Base-by-base conservation (phyloP, 805 yeast genomes). In the Vanderwaltozyma polyspora region DNA sequence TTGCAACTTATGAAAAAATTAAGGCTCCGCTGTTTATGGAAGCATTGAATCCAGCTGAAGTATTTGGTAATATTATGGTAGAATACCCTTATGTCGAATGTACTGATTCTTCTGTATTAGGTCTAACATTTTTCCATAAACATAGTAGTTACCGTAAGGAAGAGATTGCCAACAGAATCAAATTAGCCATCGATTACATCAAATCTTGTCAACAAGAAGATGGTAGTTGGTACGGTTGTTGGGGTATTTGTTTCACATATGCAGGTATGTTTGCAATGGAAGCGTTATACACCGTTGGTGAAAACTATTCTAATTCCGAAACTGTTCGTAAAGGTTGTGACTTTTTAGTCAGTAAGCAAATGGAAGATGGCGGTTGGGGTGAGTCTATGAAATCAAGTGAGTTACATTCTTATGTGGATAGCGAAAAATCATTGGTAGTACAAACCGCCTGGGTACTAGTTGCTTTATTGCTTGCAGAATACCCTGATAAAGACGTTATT, bases 31-130 rank as follows among this genome's bases (percentile, higher is more conserved):
- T 85, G 11, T 39, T 74, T 25, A 51, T 91, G 39, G 99, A 91
- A 53, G 49, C 59, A 34, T 62, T 91, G 38, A 89, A 89, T 46
- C 97, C 98, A 0, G 99, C 98, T 1, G 98, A 91, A 55, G 98
- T 91, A 0, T 91, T 91, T 60, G 95, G 94, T 38, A 87, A 91
- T 47, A 91, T 91, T 39, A 91, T 91, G 99, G 94, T 91, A 18
- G 99, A 91, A 58, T 91, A 84, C 55, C 97, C 98, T 0, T 91
- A 91, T 52, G 96, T 93, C 15, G 99, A 91, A 58, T 91, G 99
- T 57, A 86, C 97, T 0, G 98, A 93, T 59, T 87, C 97, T 0
- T 76, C 89, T 1, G 94, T 91, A 5, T 62, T 91, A 24, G 98
- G 98, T 0, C 64, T 91, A 38, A 76, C 82, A 0, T 81, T 79